Evolutionary conservation across 164 flowering plant genomes (phyloP).

Genomic region (Aristolochia contorta): DNA sequence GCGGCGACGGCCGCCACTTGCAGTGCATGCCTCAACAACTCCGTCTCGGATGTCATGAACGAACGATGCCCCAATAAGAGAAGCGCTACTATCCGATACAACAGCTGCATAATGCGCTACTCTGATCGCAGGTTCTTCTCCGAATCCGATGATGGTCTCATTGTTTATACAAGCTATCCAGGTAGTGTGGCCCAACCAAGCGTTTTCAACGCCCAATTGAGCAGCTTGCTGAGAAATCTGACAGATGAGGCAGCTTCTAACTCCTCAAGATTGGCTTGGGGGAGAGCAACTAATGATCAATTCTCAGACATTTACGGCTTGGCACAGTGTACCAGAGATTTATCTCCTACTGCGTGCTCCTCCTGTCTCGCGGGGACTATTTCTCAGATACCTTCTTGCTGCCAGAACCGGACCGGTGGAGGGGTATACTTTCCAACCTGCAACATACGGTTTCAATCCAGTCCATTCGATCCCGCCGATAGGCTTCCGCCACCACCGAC

Average conservation of each 20-base stretch:
- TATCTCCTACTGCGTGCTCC: neutral
- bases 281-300: neutral
- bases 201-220: neutral
- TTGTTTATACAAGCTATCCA: too few species aligned
- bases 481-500: neutral
- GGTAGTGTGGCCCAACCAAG: neutral
- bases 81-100: constrained; percentile 5
- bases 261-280: neutral
- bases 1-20: neutral
- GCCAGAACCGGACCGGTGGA: neutral
- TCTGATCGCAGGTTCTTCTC: constrained; percentile 7
- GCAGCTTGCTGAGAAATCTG: constrained; percentile 2
- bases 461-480: neutral
- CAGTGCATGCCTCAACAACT: constrained; percentile 4
- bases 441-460: constrained; percentile 1
- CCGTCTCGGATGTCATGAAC: neutral
- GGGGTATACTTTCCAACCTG: neutral
- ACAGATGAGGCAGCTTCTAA: neutral
- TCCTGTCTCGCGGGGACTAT: neutral
- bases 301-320: constrained; percentile 2
- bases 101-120: constrained; percentile 13
- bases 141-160: neutral
- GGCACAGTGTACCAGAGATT: constrained; percentile 9
- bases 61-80: constrained; percentile 2
- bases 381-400: neutral